Conservation (phyloP, 2,329 filamentous ascomycete species). For the Ophiosphaerella narmari region DNA sequence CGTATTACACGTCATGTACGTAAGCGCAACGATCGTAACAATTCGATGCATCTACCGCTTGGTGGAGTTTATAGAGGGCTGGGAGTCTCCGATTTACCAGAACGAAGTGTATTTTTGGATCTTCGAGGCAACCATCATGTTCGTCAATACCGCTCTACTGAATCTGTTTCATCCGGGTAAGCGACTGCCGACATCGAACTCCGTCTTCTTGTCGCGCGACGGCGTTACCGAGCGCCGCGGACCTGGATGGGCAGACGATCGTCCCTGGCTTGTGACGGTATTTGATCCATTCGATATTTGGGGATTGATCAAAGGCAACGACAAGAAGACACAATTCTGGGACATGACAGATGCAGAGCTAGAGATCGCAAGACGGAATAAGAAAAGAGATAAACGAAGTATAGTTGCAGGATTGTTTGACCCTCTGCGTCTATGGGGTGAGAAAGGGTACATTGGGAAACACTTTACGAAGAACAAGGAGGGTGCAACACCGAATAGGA, state of each 20-base stretch:
- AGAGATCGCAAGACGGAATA: slow-evolving; percentile 28
- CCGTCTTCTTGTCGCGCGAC: slow-evolving; percentile 57
- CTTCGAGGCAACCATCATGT: slow-evolving; percentile 59
- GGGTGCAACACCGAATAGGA: background rate
- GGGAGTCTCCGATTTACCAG: slow-evolving; percentile 43
- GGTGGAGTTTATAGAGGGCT: slow-evolving; percentile 54
- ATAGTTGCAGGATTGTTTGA: slow-evolving; percentile 27
- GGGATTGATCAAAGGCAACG: slow-evolving; percentile 36
- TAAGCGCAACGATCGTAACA: slow-evolving; percentile 54
- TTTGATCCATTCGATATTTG: slow-evolving; percentile 45
- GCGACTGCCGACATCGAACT: slow-evolving; percentile 55
- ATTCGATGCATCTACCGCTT: slow-evolving; percentile 58
- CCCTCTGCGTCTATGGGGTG: slow-evolving; percentile 38
- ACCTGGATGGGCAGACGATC: slow-evolving; percentile 55
- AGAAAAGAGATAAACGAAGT: slow-evolving; percentile 30
- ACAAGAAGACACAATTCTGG: slow-evolving; percentile 45
- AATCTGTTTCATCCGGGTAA: slow-evolving; percentile 58
- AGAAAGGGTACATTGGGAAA: slow-evolving; percentile 35
- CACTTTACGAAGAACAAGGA: slow-evolving; percentile 18
- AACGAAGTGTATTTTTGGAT: slow-evolving; percentile 61
- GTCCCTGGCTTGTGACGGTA: slow-evolving; percentile 50
- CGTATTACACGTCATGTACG: slow-evolving; percentile 54
- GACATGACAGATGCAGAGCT: slow-evolving; percentile 43
- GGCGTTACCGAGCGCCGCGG: slow-evolving; percentile 58
- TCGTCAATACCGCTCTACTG: slow-evolving; percentile 56